These are phyloP conservation scores for Phytophthora idaei DNA, from an alignment of 352 stramenopile genomes.

Conservation along the genomic window DNA sequence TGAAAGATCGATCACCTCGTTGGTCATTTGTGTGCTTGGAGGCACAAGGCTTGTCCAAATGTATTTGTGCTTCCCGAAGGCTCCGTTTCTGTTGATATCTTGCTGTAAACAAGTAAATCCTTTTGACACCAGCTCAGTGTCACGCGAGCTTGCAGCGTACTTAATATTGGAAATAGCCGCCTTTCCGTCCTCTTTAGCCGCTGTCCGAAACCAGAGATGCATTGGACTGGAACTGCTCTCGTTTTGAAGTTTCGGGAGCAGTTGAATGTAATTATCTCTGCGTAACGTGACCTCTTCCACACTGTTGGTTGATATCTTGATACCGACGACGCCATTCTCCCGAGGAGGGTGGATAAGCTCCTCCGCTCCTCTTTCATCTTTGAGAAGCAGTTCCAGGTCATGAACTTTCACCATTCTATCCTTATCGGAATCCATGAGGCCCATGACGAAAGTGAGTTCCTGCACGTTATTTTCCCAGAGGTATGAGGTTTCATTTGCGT, in stretches of 20 bases:
- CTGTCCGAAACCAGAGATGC: constrained; percentile 69
- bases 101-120: constrained; percentile 81
- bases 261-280: constrained; percentile 64
- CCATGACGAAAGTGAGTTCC: constrained; percentile 70
- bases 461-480: constrained; percentile 15
- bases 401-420: constrained; percentile 69
- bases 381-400: constrained; percentile 77
- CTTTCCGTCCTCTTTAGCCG: constrained; percentile 63
- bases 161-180: constrained; percentile 69
- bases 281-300: constrained; percentile 61
- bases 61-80: constrained; percentile 79
- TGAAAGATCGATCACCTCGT: constrained; percentile 69
- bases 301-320: constrained; percentile 67
- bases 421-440: constrained; percentile 70
- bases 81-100: constrained; percentile 62
- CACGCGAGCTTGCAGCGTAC: constrained; percentile 61
- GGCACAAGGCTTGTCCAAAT: constrained; percentile 73
- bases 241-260: constrained; percentile 62
- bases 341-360: constrained; percentile 55
- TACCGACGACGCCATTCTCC: constrained; percentile 62
- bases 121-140: constrained; percentile 77
- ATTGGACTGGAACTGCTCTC: constrained; percentile 45
- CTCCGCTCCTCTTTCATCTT: constrained; percentile 59
- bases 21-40: constrained; percentile 49
- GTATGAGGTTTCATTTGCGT: neutral